Base-by-base conservation (phyloP, 345 rosid species). In the thale cress (Arabidopsis thaliana) region DNA sequence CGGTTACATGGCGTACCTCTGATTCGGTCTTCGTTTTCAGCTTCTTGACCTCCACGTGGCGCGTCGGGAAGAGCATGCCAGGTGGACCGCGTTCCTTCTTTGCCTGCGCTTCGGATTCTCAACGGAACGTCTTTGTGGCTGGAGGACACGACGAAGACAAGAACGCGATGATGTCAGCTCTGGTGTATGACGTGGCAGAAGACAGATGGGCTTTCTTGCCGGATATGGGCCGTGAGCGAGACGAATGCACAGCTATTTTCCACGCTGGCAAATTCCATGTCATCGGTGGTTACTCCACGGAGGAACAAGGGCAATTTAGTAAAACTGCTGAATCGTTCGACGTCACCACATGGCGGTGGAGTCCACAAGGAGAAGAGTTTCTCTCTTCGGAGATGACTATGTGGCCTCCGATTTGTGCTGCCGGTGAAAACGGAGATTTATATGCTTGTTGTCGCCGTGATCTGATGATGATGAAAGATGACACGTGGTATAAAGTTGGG, bases 131-230 rank as follows among this genome's bases (percentile, higher is more conserved):
- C 50, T 83, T 78, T 28, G 87, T 93, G 8, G 90, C 89, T 1
- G 97, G 98, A 0, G 97, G 98, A 5, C 93, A 91, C 32, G 98
- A 87, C 8, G 82, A 55, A 0, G 91, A 87, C 33, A 89, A 89
- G 73, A 88, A 87, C 52, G 96, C 98, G 1, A 51, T 90, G 78
- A 83, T 53, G 64, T 88, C 98, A 12, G 87, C 88, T 0, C 33
- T 85, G 66, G 79, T 79, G 2, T 91, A 91, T 75, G 88, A 94
- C 75, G 91, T 84, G 85, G 82, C 49, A 0, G 74, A 36, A 11
- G 75, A 94, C 22, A 72, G 2, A 80, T 94, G 98, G 97, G 3
- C 40, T 14, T 8, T 40, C 0, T 24, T 91, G 52, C 91, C 97
- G 12, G 87, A 88, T 82, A 89, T 94, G 98, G 69, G 73, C 20